phyloP scores from a whole-genome alignment of 2,329 filamentous ascomycete species.

The Alternaria atra region DNA sequence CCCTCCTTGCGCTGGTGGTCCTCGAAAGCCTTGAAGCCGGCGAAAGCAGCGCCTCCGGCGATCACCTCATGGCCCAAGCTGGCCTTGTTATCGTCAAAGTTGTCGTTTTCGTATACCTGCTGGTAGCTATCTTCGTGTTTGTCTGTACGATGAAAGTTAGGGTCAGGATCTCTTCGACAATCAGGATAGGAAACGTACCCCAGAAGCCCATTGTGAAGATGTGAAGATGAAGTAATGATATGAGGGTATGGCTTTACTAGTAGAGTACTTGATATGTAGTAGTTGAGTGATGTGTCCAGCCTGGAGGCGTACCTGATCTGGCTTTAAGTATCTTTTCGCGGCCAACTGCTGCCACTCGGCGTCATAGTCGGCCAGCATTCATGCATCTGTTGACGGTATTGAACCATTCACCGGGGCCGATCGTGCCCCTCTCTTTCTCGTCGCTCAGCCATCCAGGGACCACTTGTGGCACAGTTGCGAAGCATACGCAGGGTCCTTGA shows the following conservation, averaged over 20 bases:
- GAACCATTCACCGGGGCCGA: slow-evolving; percentile 22
- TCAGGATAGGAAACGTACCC: slow-evolving; percentile 36
- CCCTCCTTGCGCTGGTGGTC: slow-evolving; percentile 76
- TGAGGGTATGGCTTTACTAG: neutral
- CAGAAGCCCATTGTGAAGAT: slow-evolving; percentile 56
- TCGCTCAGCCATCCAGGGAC: slow-evolving; percentile 31
- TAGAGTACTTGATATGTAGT: neutral
- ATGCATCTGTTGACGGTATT: slow-evolving; percentile 7
- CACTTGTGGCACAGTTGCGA: slow-evolving; percentile 31
- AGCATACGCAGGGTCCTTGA: slow-evolving; percentile 13
- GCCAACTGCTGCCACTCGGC: slow-evolving; percentile 12
- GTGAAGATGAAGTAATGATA: neutral
- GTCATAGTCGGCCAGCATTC: slow-evolving; percentile 18
- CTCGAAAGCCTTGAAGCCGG: slow-evolving; percentile 81
- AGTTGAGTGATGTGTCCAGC: neutral
- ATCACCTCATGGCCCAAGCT: slow-evolving; percentile 77
- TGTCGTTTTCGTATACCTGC: slow-evolving; percentile 62
- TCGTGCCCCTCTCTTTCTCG: slow-evolving; percentile 33
- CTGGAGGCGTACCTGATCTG: neutral
- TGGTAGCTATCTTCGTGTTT: slow-evolving; percentile 64
- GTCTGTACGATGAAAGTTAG: slow-evolving; percentile 48
- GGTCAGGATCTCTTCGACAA: neutral
- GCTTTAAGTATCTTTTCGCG: slow-evolving; percentile 26
- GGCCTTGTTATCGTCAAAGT: slow-evolving; percentile 64
- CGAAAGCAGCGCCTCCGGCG: slow-evolving; percentile 79